Conservation (phyloP, 2,329 filamentous ascomycete species). For the Aspergillus awamori region DNA sequence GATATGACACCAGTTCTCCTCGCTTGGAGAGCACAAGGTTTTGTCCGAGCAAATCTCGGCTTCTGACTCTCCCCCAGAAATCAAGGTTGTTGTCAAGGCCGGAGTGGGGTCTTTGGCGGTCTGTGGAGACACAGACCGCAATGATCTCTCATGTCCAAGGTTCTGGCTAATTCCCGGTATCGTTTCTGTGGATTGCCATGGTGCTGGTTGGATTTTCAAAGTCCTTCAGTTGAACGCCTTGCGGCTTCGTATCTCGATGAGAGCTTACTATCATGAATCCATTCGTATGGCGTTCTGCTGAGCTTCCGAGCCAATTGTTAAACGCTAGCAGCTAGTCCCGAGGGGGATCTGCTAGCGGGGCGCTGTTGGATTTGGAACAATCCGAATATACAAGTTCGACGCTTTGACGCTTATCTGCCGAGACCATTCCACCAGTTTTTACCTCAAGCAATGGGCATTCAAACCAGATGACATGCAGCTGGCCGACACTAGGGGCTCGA, state of each 20-base stretch:
- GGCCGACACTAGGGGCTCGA: background rate
- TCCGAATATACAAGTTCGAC: background rate
- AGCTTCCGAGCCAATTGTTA: background rate
- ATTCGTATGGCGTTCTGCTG: background rate
- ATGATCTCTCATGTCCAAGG: background rate
- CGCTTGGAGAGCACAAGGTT: background rate
- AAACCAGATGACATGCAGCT: background rate
- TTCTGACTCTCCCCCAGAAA: background rate
- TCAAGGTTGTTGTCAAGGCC: background rate
- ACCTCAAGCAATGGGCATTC: background rate
- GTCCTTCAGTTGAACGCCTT: background rate
- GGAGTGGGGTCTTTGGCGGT: background rate
- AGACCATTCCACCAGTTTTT: rapidly evolving
- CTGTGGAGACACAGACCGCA: background rate
- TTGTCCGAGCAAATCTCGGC: too few relatives aligned
- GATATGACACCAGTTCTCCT: background rate
- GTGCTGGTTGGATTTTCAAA: background rate
- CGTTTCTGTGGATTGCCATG: background rate
- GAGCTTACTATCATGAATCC: background rate
- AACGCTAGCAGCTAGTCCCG: background rate
- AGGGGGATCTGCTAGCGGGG: background rate
- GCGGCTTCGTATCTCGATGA: background rate
- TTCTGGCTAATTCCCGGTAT: background rate
- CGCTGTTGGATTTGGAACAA: background rate
- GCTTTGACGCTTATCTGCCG: background rate